Evolutionary conservation across 805 yeast species (phyloP).

Genomic region (Candida manassasensis): DNA sequence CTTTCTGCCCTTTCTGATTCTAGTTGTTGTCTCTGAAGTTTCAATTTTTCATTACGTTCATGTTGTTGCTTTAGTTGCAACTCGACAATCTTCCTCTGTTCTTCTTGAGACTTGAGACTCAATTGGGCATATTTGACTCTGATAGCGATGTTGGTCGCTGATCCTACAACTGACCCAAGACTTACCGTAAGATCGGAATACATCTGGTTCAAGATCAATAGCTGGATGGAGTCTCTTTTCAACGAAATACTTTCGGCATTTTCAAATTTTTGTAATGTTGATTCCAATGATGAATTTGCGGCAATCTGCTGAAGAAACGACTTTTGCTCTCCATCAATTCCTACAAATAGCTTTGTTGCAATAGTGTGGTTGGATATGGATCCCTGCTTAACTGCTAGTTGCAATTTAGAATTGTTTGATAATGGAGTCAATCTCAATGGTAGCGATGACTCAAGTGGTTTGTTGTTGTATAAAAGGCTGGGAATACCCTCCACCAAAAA

Average conservation of each 20-base stretch:
- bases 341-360: conserved; percentile 16
- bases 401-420: conserved; percentile 30
- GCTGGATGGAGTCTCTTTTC: background rate
- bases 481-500: conserved; percentile 24
- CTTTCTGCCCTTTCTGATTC: conserved; percentile 3
- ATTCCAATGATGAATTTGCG: conserved; percentile 1
- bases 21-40: conserved; percentile 7
- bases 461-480: conserved; percentile 22
- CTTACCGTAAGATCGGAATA: conserved; percentile 1
- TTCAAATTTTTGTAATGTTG: conserved; percentile 6
- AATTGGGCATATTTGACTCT: conserved; percentile 17
- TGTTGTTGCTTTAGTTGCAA: conserved; percentile 17
- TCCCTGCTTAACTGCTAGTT: conserved; percentile 12
- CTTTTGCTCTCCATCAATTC: background rate
- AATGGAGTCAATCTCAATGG: conserved; percentile 30
- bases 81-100: conserved; percentile 19
- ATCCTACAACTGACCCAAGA: conserved; percentile 19
- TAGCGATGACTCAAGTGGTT: conserved; percentile 25
- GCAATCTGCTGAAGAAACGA: conserved; percentile 3
- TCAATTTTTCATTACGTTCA: conserved; percentile 10
- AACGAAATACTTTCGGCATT: background rate
- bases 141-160: conserved; percentile 19
- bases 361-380: conserved; percentile 5
- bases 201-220: conserved; percentile 1
- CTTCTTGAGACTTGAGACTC: conserved; percentile 10